Percentiles rank a stretch among this genome's conserved stretches.
These are phyloP conservation scores for Ascochyta lentis DNA, from an alignment of 2,329 filamentous ascomycete genomes.

Conservation along the genomic window DNA sequence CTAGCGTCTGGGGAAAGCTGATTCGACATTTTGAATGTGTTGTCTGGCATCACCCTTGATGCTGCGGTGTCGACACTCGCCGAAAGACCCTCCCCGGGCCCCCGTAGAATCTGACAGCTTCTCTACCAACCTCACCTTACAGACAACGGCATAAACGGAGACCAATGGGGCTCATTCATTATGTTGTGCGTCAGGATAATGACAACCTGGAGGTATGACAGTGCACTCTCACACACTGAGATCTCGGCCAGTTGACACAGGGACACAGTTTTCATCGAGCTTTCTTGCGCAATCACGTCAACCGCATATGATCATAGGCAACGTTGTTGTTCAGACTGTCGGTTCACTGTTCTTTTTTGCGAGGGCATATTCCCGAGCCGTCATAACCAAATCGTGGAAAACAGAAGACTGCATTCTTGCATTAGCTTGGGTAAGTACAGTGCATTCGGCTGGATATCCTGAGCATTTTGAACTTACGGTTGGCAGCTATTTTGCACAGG, in stretches of 20 bases:
- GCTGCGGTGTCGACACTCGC: slow-evolving; percentile 1
- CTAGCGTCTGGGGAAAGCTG: slow-evolving; percentile 2
- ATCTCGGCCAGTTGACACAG: background rate
- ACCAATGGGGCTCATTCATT: slow-evolving; percentile 10
- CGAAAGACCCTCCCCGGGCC: slow-evolving; percentile 2
- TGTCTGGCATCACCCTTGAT: slow-evolving; percentile 12
- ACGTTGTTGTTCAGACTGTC: slow-evolving; percentile 21
- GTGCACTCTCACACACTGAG: background rate
- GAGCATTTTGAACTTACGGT: background rate
- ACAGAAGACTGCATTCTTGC: slow-evolving; percentile 26
- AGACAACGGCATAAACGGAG: background rate
- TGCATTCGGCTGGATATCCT: background rate
- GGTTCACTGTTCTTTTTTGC: slow-evolving; percentile 27
- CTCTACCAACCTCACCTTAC: background rate
- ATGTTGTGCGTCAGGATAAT: slow-evolving; percentile 12
- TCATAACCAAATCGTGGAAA: slow-evolving; percentile 25
- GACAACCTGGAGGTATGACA: slow-evolving; percentile 6
- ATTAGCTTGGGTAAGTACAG: slow-evolving; percentile 25
- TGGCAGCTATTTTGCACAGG: slow-evolving; percentile 24
- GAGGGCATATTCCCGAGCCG: slow-evolving; percentile 27
- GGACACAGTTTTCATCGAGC: slow-evolving; percentile 3
- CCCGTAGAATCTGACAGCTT: slow-evolving; percentile 9
- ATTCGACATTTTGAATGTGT: background rate
- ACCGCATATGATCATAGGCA: slow-evolving; percentile 26
- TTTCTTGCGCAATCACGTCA: slow-evolving; percentile 21